Base-by-base conservation (phyloP, 1,139 yeast genomes). In the Yamadazyma buinensis region DNA sequence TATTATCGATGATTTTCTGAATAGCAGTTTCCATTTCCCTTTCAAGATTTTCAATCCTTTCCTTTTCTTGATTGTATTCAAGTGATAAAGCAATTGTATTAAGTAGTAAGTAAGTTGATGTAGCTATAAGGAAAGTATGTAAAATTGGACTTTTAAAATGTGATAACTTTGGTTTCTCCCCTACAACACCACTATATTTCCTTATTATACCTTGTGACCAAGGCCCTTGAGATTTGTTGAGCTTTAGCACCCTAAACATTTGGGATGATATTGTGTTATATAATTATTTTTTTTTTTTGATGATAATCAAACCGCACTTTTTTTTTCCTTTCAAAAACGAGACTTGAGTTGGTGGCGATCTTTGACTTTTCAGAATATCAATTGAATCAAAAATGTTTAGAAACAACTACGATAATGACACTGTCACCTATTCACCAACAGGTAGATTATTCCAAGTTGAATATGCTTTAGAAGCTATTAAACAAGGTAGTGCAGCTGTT, bases 401-500 rank as follows among this genome's bases (percentile, higher is more conserved):
- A 73, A 92, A 92, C 66, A 92, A 95, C 54, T 92, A 92, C 75
- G 98, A 92, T 60, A 94, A 95, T 75, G 98, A 92, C 59, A 82
- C 97, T 28, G 95, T 92, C 42, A 92, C 98, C 18, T 92, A 86
- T 64, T 88, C 97, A 26, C 97, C 98, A 36, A 92, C 97, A 2
- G 98, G 98, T 15, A 77, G 97, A 52, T 76, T 92, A 42, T 92
- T 92, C 67, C 98, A 92, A 64, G 81, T 82, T 24, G 99, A 92
- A 59, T 92, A 92, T 54, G 98, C 98, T 3, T 69, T 90, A 41
- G 98, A 92, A 56, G 97, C 98, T 13, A 92, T 92, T 61, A 92
- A 92, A 58, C 98, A 92, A 65, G 98, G 98, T 30, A 83, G 95
- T 48, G 97, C 97, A 3, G 92, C 97, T 11, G 97, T 90, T 26